Percentiles rank a stretch among this genome's conserved stretches.
phyloP scores from a whole-genome alignment of 257 asterid species.

The Gentiana macrophylla region DNA sequence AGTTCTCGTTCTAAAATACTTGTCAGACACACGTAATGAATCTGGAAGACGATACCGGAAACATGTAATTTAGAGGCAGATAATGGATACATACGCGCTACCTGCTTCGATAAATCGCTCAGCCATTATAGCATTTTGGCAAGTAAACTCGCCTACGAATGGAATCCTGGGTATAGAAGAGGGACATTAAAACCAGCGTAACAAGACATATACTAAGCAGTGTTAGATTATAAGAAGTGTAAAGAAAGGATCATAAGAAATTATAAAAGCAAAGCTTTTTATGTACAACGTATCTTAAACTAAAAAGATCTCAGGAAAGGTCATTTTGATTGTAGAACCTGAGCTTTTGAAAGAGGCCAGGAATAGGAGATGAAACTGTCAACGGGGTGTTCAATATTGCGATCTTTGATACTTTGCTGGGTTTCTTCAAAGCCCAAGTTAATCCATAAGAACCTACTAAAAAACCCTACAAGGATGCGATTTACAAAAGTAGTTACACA shows the following conservation, averaged over 20 bases:
- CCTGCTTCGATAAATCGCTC: constrained; percentile 99
- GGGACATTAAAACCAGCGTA: neutral
- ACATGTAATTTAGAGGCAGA: too few relatives aligned
- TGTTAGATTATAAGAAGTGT: too few relatives aligned
- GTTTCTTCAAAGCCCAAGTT: constrained; percentile 90
- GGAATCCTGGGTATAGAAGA: constrained; percentile 58
- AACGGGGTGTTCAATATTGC: constrained; percentile 77
- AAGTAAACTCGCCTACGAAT: constrained; percentile 78
- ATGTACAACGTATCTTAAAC: too few relatives aligned
- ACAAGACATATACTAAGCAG: neutral
- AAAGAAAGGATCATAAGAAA: too few relatives aligned
- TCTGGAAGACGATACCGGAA: too few relatives aligned
- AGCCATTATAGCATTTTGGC: constrained; percentile 94
- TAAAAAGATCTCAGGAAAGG: neutral
- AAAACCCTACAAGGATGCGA: constrained; percentile 52
- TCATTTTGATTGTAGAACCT: constrained; percentile 31
- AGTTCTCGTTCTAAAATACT: too few relatives aligned
- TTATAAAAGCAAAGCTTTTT: too few relatives aligned
- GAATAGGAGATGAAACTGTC: constrained; percentile 84
- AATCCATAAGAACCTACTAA: constrained; percentile 94
- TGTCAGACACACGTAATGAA: too few relatives aligned
- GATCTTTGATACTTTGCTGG: constrained; percentile 64
- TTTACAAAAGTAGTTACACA: neutral
- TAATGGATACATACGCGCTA: constrained; percentile 90
- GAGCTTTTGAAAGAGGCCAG: constrained; percentile 89